These are phyloP conservation scores for Sicyos edulis DNA, from an alignment of 306 rosid species.

Conservation along the genomic window DNA sequence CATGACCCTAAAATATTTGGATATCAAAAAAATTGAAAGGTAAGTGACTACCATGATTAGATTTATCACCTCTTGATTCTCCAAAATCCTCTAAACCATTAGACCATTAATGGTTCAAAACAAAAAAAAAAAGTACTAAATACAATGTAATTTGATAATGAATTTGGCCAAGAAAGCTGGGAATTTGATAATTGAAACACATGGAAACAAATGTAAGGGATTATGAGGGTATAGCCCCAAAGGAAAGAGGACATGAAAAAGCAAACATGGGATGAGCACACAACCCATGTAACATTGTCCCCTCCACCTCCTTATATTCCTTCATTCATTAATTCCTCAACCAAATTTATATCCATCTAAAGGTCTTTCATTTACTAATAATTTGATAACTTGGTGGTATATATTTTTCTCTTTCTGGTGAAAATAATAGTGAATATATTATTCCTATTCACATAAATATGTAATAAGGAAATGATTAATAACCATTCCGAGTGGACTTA, in stretches of 20 bases:
- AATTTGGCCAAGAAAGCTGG: not conserved
- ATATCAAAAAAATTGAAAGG: too few species aligned
- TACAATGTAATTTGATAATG: not conserved
- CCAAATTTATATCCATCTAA: not conserved
- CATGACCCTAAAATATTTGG: too few species aligned
- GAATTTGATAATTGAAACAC: not conserved
- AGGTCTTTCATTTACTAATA: conserved; percentile 1
- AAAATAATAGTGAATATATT: not conserved
- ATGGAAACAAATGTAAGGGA: conserved; percentile 12
- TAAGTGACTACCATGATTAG: too few species aligned
- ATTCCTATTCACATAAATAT: not conserved
- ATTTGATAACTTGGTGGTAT: not conserved
- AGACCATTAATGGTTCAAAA: too few species aligned
- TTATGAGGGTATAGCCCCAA: conserved; percentile 18
- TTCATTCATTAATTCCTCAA: not conserved
- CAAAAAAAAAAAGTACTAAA: not conserved
- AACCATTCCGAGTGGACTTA: too few species aligned
- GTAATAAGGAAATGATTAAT: too few species aligned
- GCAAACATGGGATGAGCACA: conserved; percentile 9
- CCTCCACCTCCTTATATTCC: not conserved
- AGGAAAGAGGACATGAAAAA: conserved; percentile 20
- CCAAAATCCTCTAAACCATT: too few species aligned
- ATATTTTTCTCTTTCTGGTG: not conserved
- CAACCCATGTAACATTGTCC: conserved; percentile 19
- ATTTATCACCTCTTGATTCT: too few species aligned